Evolutionary conservation across 2,329 filamentous ascomycete species (phyloP).

Genomic region (Chaetomium sp.): DNA sequence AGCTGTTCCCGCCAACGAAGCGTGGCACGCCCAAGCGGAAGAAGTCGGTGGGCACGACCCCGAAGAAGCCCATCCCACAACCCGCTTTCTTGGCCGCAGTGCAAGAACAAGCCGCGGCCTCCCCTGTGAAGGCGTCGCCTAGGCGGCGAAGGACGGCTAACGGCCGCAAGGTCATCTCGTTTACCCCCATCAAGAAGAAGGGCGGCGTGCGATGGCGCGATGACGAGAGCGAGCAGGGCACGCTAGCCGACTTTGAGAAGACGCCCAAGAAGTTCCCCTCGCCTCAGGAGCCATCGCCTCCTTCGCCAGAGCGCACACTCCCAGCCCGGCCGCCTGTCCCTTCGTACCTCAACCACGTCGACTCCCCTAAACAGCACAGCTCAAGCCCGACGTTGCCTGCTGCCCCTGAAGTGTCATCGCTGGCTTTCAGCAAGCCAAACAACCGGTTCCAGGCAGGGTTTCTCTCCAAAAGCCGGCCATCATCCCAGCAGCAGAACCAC

Average conservation of each 20-base stretch:
- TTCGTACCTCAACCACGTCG: constrained; percentile 44
- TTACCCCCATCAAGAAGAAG: constrained; percentile 76
- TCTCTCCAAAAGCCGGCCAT: constrained; percentile 52
- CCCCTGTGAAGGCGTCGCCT: constrained; percentile 73
- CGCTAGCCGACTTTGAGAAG: constrained; percentile 83
- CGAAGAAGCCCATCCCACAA: constrained; percentile 38
- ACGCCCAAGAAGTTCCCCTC: constrained; percentile 68
- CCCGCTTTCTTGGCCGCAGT: constrained; percentile 30
- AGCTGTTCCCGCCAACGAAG: constrained; percentile 64
- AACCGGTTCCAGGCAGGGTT: constrained; percentile 83
- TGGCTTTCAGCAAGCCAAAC: constrained; percentile 47
- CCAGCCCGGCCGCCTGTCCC: constrained; percentile 43
- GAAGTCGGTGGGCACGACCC: constrained; percentile 39
- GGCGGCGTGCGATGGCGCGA: constrained; percentile 82
- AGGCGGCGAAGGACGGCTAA: constrained; percentile 62
- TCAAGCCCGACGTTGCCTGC: constrained; percentile 45
- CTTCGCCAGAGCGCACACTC: constrained; percentile 41
- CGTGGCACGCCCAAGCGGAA: constrained; percentile 72
- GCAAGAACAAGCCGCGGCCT: constrained; percentile 39
- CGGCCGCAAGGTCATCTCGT: constrained; percentile 65
- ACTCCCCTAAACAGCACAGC: constrained; percentile 45
- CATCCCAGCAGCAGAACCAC: constrained; percentile 24
- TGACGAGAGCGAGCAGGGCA: constrained; percentile 75
- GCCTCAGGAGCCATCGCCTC: constrained; percentile 46
- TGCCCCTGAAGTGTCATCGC: constrained; percentile 37